Evolutionary conservation across 1,284 basidiomycete species (phyloP).

Genomic region (Boletus sp.): DNA sequence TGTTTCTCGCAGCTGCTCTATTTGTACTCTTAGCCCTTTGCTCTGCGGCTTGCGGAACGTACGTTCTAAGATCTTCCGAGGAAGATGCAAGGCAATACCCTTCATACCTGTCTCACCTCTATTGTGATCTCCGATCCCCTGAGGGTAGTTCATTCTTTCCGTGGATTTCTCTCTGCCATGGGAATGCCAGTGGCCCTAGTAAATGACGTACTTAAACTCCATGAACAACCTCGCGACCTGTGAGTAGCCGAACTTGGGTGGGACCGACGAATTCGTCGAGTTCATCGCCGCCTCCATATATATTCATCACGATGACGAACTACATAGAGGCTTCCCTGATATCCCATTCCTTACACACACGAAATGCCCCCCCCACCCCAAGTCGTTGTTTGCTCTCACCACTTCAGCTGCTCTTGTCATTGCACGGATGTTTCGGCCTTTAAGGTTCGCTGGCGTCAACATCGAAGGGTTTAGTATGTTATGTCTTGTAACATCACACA

Average conservation of each 20-base stretch:
- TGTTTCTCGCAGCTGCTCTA: no score
- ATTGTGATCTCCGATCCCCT: no score
- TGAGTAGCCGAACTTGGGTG: not conserved
- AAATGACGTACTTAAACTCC: not conserved
- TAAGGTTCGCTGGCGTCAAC: constrained; percentile 26
- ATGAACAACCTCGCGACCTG: not conserved
- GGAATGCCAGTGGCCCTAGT: not conserved
- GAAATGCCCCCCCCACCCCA: constrained; percentile 16
- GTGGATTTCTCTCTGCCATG: not conserved
- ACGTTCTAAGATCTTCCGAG: no score
- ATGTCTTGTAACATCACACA: constrained; percentile 9
- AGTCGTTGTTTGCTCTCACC: constrained; percentile 8
- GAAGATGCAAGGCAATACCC: no score
- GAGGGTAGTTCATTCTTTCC: not conserved
- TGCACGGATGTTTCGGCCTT: constrained; percentile 10
- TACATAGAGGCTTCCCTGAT: constrained; percentile 14
- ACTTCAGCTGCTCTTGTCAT: not conserved
- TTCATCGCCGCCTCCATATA: not conserved
- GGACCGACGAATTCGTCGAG: not conserved
- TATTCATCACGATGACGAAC: constrained; percentile 7
- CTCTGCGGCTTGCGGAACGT: no score
- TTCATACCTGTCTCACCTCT: no score
- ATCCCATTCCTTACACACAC: not conserved
- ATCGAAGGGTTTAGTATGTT: constrained; percentile 25
- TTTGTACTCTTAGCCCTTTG: no score